A percentile compares a stretch with the other conserved stretches of the same genome.
Conservation (phyloP, 1,284 basidiomycete genomes). For the Naganishia cerealis region DNA sequence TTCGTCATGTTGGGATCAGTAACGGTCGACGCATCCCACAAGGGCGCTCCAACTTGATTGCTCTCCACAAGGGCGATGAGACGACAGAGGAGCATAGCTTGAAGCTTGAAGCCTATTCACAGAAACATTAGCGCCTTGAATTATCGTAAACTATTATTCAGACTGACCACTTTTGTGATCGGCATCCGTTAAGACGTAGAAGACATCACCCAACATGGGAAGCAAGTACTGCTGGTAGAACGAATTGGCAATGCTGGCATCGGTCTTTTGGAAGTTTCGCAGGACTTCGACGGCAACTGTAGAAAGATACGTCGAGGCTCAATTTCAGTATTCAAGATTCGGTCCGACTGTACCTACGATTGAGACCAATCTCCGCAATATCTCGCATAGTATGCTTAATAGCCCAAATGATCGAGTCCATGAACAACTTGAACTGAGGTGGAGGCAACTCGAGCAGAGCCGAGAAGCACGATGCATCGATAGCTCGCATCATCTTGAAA, state of each 20-base stretch:
- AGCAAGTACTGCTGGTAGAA: conserved; percentile 93
- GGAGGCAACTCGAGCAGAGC: conserved; percentile 84
- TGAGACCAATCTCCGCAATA: conserved; percentile 92
- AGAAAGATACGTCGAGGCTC: conserved; percentile 7
- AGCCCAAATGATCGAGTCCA: conserved; percentile 98
- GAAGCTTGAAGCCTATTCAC: conserved; percentile 73
- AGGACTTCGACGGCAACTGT: conserved; percentile 89
- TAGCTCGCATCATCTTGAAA: conserved; percentile 91
- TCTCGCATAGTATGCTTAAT: conserved; percentile 99
- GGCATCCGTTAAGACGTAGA: conserved; percentile 95
- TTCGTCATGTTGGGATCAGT: conserved; percentile 77
- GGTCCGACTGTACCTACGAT: conserved; percentile 60
- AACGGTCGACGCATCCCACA: conserved; percentile 78
- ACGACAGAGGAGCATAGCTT: conserved; percentile 82
- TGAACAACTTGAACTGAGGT: conserved; percentile 94
- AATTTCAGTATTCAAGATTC: background rate
- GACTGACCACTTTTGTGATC: conserved; percentile 87
- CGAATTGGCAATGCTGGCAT: conserved; percentile 71
- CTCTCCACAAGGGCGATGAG: conserved; percentile 92
- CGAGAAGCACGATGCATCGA: conserved; percentile 94
- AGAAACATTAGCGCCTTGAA: background rate
- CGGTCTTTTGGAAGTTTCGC: conserved; percentile 88
- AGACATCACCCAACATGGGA: conserved; percentile 89
- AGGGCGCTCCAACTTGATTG: conserved; percentile 74
- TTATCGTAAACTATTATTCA: background rate